A percentile compares a stretch with the other conserved stretches of the same genome.
Evolutionary conservation across 1,284 basidiomycete genomes (phyloP).

Genomic region (Ceratobasidium sp.): DNA sequence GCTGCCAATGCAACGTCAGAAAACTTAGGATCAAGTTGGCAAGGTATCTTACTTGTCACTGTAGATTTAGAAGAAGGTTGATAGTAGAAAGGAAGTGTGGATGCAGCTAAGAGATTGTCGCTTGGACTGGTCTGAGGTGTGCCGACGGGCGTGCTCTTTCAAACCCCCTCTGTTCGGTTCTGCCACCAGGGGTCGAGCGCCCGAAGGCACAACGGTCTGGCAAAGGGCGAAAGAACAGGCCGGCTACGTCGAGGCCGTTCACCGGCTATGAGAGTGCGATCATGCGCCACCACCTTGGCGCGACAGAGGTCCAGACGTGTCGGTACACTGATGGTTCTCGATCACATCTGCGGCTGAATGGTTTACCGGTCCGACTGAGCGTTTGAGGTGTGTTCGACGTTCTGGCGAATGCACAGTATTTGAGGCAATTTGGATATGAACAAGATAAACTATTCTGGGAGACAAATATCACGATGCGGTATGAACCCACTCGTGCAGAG

Average conservation of each 20-base stretch:
- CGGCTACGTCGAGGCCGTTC: background rate
- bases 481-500: no score
- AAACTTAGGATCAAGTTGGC: background rate
- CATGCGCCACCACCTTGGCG: background rate
- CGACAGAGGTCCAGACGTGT: no score
- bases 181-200: no score
- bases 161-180: background rate
- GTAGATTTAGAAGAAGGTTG: background rate
- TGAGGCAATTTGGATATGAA: no score
- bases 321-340: no score
- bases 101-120: background rate
- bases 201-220: background rate
- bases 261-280: background rate
- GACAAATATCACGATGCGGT: no score
- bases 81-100: background rate
- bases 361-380: no score
- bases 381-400: no score
- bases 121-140: background rate
- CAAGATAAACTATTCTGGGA: no score
- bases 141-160: background rate
- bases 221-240: background rate
- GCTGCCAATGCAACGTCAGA: background rate
- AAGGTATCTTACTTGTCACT: background rate
- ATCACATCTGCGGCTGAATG: no score
- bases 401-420: no score